phyloP scores from a whole-genome alignment of 306 rosid genomes.

The Cucurbita pepo region DNA sequence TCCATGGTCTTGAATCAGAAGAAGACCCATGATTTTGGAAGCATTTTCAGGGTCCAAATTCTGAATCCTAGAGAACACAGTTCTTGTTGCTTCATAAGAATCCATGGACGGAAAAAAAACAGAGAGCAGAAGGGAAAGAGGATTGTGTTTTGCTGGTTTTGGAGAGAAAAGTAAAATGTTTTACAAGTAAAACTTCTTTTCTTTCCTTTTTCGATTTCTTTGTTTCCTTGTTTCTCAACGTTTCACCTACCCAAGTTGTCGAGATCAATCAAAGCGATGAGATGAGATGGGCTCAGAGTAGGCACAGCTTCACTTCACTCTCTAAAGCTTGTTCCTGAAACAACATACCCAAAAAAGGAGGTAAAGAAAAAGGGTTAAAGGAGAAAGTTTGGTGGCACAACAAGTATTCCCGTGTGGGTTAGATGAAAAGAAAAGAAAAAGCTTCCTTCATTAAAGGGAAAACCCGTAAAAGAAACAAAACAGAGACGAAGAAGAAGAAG shows the following conservation, averaged over 20 bases:
- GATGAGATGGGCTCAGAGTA: background rate
- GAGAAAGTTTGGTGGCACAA: conserved; percentile 36
- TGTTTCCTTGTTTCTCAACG: conserved; percentile 44
- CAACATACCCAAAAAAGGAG: conserved; percentile 29
- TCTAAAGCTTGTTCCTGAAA: conserved; percentile 67
- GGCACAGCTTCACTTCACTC: conserved; percentile 5
- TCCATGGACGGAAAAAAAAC: conserved; percentile 29
- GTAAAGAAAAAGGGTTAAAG: conserved; percentile 13
- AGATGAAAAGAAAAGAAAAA: conserved; percentile 23
- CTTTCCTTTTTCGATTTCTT: background rate
- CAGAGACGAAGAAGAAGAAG: background rate
- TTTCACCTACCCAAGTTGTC: conserved; percentile 52
- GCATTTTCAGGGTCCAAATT: conserved; percentile 95
- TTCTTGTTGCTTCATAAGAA: conserved; percentile 81
- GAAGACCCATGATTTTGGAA: conserved; percentile 90
- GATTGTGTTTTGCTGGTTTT: background rate
- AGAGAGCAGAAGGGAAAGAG: background rate
- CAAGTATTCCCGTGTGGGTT: conserved; percentile 74
- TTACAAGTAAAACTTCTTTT: conserved; percentile 37
- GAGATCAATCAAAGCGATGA: conserved; percentile 22
- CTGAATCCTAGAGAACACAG: conserved; percentile 79
- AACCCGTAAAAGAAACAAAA: background rate
- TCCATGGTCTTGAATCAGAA: conserved; percentile 84
- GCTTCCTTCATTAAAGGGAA: background rate
- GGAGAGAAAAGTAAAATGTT: conserved; percentile 4